Evolutionary conservation across 1,284 basidiomycete species (phyloP).

Genomic region (Cryptococcus deneoformans): DNA sequence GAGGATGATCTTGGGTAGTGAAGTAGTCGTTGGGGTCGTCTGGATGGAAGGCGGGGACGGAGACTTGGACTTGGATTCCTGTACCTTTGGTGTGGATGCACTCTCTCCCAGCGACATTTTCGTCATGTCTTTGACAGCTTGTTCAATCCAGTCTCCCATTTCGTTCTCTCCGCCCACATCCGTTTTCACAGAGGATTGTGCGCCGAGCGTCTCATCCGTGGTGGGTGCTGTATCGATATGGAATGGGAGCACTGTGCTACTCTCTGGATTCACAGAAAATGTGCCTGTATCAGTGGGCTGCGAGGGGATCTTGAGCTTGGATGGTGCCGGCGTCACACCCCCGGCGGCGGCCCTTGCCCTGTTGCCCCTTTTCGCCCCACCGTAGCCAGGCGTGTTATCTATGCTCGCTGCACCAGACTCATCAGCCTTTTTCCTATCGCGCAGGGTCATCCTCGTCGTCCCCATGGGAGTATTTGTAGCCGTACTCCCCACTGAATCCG

Average conservation of each 20-base stretch:
- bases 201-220: too few species aligned
- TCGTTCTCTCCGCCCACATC: not conserved
- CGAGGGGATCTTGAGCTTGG: not conserved
- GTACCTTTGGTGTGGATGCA: not conserved
- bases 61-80: not conserved
- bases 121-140: not conserved
- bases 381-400: slow-evolving; percentile 10
- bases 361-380: not conserved
- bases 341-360: not conserved
- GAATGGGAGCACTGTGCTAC: too few species aligned
- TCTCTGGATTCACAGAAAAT: too few species aligned
- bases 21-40: not conserved
- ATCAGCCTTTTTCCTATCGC: slow-evolving; percentile 56
- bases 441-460: slow-evolving; percentile 56
- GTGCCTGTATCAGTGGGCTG: not conserved
- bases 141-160: not conserved
- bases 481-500: slow-evolving; percentile 23
- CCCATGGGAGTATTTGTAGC: slow-evolving; percentile 11
- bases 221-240: too few species aligned
- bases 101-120: not conserved
- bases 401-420: slow-evolving; percentile 9
- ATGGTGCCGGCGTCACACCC: not conserved
- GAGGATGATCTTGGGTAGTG: slow-evolving; percentile 20
- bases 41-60: not conserved
- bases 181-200: too few species aligned